Evolutionary conservation across 1,284 basidiomycete genomes (phyloP).

Genomic region (Fomitopsis betulina): DNA sequence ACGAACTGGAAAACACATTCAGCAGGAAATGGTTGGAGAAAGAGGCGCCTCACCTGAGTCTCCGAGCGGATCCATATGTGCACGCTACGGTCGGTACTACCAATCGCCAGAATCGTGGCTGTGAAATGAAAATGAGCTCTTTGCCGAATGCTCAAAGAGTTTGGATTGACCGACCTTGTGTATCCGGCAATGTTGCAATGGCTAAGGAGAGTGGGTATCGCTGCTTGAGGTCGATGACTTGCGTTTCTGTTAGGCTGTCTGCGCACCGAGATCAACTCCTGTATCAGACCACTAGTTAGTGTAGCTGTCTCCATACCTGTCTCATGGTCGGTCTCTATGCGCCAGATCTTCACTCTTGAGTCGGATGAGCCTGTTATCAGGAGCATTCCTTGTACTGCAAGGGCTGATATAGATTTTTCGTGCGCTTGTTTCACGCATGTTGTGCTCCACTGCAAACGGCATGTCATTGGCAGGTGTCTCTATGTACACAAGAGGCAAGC

Average conservation of each 20-base stretch:
- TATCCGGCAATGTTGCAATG: slow-evolving; percentile 58
- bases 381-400: slow-evolving; percentile 44
- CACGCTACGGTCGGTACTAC: slow-evolving; percentile 71
- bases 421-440: slow-evolving; percentile 54
- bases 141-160: background rate
- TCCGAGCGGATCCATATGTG: slow-evolving; percentile 72
- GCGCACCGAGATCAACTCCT: background rate
- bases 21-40: background rate
- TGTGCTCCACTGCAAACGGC: slow-evolving; percentile 47
- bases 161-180: slow-evolving; percentile 43
- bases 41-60: slow-evolving; percentile 35
- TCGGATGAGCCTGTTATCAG: slow-evolving; percentile 82
- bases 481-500: slow-evolving; percentile 16
- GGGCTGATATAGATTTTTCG: slow-evolving; percentile 58
- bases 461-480: slow-evolving; percentile 12
- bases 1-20: slow-evolving; percentile 43
- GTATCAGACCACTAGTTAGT: background rate
- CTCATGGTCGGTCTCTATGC: slow-evolving; percentile 27
- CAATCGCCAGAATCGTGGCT: slow-evolving; percentile 76
- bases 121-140: background rate
- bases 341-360: slow-evolving; percentile 72
- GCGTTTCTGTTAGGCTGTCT: slow-evolving; percentile 46
- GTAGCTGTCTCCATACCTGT: slow-evolving; percentile 25
- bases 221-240: slow-evolving; percentile 62
- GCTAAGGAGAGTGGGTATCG: slow-evolving; percentile 75